Conservation (phyloP, 2,329 filamentous ascomycete genomes). For the Xylaria sp. region DNA sequence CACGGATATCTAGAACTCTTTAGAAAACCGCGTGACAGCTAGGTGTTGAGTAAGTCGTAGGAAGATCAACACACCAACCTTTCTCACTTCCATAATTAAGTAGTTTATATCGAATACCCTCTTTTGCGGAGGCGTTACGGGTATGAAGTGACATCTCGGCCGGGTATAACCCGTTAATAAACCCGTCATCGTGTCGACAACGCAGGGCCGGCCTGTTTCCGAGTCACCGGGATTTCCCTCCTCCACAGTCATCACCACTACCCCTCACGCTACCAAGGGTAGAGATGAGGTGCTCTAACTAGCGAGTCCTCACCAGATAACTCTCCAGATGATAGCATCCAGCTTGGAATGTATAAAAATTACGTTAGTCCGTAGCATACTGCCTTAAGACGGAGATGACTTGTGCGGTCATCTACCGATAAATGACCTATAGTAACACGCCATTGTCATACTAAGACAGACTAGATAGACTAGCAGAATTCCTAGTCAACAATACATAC, state of each 20-base stretch:
- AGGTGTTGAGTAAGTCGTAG: background rate
- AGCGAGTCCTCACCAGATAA: background rate
- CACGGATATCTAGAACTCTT: background rate
- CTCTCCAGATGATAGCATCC: no score
- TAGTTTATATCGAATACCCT: background rate
- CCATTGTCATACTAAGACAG: no score
- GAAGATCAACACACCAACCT: background rate
- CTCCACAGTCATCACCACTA: constrained; percentile 1
- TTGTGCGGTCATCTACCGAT: no score
- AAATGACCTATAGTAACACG: no score
- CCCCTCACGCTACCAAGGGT: constrained; percentile 10
- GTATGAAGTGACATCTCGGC: constrained; percentile 19
- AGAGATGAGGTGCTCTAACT: background rate
- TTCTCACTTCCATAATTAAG: background rate
- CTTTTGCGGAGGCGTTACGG: constrained; percentile 6
- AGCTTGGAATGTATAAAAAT: no score
- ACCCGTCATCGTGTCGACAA: constrained; percentile 6
- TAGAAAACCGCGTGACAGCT: background rate
- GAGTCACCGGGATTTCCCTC: constrained; percentile 1
- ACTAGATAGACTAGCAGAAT: no score
- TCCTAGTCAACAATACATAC: no score
- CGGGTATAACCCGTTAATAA: constrained; percentile 20
- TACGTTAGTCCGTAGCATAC: no score
- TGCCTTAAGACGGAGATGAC: no score
- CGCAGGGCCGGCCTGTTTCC: constrained; percentile 24